Base-by-base conservation (phyloP, 2,329 filamentous ascomycete genomes). In the Aspergillus glaucus region DNA sequence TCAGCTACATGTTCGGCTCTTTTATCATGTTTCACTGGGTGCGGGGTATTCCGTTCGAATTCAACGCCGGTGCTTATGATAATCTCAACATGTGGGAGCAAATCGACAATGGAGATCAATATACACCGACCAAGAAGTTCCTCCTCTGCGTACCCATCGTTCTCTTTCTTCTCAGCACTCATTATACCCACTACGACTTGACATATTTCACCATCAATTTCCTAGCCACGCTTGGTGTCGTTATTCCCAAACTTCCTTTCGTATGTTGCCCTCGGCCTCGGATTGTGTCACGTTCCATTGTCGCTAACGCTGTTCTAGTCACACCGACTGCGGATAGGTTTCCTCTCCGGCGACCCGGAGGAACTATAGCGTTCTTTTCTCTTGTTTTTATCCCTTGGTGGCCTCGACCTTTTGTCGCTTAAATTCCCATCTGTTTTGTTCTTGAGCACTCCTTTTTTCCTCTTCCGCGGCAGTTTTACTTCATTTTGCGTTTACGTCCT, bases 1-100 rank as follows among this genome's bases (percentile, higher is more conserved):
- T 97, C 71, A 90, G 90, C 45, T 98, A 98, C 79, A 97, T 97
- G 91, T 87, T 93, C 64, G 91, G 90, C 63, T 96, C 92, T 39
- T 98, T 97, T 72, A 82, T 98, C 71, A 98, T 98, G 93, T 98
- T 98, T 74, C 93, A 98, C 74, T 95, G 89, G 79, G 93, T 98
- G 60, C 89, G 92, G 66, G 93, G 93, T 60, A 89, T 97, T 43
- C 93, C 93, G 5, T 98, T 98, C 67, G 93, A 98, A 71, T 98
- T 98, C 80, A 98, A 98, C 68, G 86, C 88, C 49, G 93, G 93
- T 51, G 93, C 93, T 60, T 98, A 97, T 72, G 93, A 98, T 78
- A 97, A 98, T 71, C 80, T 98, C 65, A 98, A 97, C 76, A 97
- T 98, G 93, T 98, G 93, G 93, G 93, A 98, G 76, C 93, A 98